These are phyloP conservation scores for Aegilops sharonensis DNA, from an alignment of 176 grass and related monocot genomes.

Conservation along the genomic window DNA sequence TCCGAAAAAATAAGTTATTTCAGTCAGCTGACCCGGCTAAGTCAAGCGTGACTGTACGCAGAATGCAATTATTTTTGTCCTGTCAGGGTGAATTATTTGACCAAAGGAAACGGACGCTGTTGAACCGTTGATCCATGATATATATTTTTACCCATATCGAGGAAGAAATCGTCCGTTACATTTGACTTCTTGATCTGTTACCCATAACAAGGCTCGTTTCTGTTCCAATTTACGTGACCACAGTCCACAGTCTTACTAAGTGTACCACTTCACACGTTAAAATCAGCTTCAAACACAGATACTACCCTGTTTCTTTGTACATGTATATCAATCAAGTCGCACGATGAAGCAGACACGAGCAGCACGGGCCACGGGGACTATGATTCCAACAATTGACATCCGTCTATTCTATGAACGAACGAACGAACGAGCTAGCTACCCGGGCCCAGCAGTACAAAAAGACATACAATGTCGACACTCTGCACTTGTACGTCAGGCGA, in stretches of 20 bases:
- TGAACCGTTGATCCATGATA: neutral
- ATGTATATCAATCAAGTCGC: neutral
- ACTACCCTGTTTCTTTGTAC: neutral
- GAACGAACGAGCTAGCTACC: neutral
- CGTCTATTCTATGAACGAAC: neutral
- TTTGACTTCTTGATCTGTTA: neutral
- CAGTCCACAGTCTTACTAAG: neutral
- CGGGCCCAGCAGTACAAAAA: neutral
- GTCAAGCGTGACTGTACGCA: constrained; percentile 24
- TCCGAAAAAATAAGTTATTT: too few species aligned
- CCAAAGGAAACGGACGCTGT: neutral
- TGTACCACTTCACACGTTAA: neutral
- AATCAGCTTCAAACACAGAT: neutral
- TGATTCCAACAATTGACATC: constrained; percentile 7
- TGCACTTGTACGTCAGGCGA: neutral
- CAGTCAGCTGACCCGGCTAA: neutral
- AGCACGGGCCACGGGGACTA: neutral
- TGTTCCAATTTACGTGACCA: neutral
- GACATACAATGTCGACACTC: constrained; percentile 39
- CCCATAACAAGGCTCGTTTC: neutral
- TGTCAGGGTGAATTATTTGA: constrained; percentile 18
- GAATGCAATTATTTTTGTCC: neutral
- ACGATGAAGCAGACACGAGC: neutral
- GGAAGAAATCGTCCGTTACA: neutral
- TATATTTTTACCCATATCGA: neutral